Evolutionary conservation across 2,329 filamentous ascomycete genomes (phyloP).

Genomic region (Xylariaceae sp.): DNA sequence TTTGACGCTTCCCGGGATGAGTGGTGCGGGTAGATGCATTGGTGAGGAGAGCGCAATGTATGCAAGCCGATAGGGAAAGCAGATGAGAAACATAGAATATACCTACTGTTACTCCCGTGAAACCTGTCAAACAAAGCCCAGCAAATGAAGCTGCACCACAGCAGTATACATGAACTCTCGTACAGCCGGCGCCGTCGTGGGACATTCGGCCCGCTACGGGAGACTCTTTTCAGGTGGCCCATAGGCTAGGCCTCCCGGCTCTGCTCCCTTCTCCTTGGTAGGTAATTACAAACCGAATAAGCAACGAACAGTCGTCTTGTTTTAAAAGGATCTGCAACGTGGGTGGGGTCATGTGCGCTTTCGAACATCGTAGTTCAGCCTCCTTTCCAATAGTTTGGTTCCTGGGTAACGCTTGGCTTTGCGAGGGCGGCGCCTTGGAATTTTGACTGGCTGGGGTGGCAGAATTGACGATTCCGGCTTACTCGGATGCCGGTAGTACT

Average conservation of each 20-base stretch:
- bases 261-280: not conserved
- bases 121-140: not conserved
- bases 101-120: not conserved
- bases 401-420: constrained; percentile 29
- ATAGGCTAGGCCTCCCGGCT: not conserved
- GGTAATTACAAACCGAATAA: not conserved
- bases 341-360: constrained; percentile 3
- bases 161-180: constrained; percentile 15
- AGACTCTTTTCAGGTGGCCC: too few relatives aligned
- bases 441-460: constrained; percentile 14
- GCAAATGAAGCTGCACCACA: constrained; percentile 4
- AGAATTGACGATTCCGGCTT: not conserved
- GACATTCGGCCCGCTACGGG: constrained; percentile 14
- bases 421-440: constrained; percentile 26
- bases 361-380: constrained; percentile 32
- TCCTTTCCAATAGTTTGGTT: constrained; percentile 36
- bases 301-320: too few relatives aligned
- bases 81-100: not conserved
- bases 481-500: constrained; percentile 7
- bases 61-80: constrained; percentile 9
- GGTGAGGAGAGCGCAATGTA: constrained; percentile 13
- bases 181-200: constrained; percentile 8
- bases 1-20: constrained; percentile 28
- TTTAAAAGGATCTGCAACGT: constrained; percentile 1
- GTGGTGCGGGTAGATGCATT: constrained; percentile 35